Evolutionary conservation across 305 asterid species (phyloP).

Genomic region (Solanum hybrid): DNA sequence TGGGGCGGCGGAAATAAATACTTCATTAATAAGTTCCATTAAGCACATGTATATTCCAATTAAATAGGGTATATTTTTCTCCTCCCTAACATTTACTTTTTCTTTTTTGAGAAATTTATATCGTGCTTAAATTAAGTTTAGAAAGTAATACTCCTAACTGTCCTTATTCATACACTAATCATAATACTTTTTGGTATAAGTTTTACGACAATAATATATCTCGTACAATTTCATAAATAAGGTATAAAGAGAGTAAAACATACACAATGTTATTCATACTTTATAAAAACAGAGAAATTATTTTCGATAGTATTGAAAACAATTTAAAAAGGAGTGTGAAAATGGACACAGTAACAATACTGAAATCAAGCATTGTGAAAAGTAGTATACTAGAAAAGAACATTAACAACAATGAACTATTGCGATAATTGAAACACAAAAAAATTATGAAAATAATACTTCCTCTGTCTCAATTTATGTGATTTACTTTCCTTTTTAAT

Average conservation of each 20-base stretch:
- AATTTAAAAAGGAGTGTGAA: background rate
- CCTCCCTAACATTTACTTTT: background rate
- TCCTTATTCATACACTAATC: background rate
- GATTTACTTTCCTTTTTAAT: too few relatives aligned
- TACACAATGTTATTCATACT: background rate
- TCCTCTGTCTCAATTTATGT: too few relatives aligned
- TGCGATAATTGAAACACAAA: background rate
- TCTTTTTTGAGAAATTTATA: background rate
- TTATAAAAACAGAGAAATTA: background rate
- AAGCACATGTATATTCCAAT: background rate
- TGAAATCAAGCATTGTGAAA: background rate
- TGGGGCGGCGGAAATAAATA: background rate
- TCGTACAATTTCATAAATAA: rapidly evolving
- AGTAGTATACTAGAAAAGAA: background rate
- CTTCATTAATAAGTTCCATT: background rate
- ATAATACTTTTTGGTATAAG: background rate
- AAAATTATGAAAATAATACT: background rate
- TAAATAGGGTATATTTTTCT: background rate
- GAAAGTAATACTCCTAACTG: background rate
- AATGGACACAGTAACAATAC: background rate
- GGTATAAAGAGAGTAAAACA: rapidly evolving
- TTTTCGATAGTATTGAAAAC: background rate
- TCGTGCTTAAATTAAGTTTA: background rate
- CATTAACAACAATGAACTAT: background rate
- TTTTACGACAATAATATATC: rapidly evolving